These are phyloP conservation scores for Macrolepiota fuliginosa DNA, from an alignment of 768 basidiomycete species.

Conservation along the genomic window DNA sequence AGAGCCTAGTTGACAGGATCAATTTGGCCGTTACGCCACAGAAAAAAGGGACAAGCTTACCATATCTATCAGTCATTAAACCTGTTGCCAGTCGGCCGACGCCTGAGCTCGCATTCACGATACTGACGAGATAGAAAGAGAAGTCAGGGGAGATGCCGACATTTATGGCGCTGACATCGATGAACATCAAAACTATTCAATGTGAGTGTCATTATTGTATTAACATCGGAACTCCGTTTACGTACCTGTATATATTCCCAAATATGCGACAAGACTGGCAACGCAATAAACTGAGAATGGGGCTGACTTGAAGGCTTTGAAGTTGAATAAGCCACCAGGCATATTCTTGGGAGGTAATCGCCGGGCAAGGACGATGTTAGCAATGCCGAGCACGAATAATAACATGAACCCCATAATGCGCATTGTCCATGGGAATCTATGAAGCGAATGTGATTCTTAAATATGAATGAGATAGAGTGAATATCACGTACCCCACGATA, in stretches of 20 bases:
- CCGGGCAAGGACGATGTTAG: slow-evolving; percentile 44
- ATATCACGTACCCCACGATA: slow-evolving; percentile 45
- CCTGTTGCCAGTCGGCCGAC: slow-evolving; percentile 54
- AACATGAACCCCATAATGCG: slow-evolving; percentile 64
- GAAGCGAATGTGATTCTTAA: no score
- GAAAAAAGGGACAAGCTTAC: slow-evolving; percentile 28
- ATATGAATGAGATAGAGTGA: slow-evolving; percentile 1
- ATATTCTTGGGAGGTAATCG: slow-evolving; percentile 51
- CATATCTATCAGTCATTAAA: slow-evolving; percentile 45
- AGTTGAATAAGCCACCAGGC: slow-evolving; percentile 54
- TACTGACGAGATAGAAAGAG: slow-evolving; percentile 57
- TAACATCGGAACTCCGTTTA: slow-evolving; percentile 17
- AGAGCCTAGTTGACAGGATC: slow-evolving; percentile 34
- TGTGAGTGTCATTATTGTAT: not conserved
- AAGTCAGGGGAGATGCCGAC: slow-evolving; percentile 46
- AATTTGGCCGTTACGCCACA: not conserved
- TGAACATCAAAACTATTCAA: slow-evolving; percentile 50
- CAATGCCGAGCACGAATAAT: slow-evolving; percentile 41
- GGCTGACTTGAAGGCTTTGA: slow-evolving; percentile 39
- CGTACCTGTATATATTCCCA: slow-evolving; percentile 59
- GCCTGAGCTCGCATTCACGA: slow-evolving; percentile 58
- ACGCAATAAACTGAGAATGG: slow-evolving; percentile 54
- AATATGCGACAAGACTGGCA: slow-evolving; percentile 44
- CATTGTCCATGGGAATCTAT: slow-evolving; percentile 73
- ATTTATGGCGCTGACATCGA: slow-evolving; percentile 47